phyloP scores from a whole-genome alignment of 140 eudicot genomes.

The Flaveria floridana region DNA sequence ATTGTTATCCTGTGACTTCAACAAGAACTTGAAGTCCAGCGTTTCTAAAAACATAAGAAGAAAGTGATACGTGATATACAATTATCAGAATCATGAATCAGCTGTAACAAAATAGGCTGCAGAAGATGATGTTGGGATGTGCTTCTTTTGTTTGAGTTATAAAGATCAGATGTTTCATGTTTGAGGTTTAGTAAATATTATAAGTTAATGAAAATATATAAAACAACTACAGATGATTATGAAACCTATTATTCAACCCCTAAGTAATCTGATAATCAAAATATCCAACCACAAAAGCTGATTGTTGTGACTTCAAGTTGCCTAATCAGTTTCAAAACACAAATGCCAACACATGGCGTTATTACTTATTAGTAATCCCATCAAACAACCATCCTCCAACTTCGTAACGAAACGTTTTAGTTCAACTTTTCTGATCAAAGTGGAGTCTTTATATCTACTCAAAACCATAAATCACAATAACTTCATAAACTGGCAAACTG shows the following conservation, averaged over 20 bases:
- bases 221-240: too few relatives aligned
- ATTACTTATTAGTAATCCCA: slow-evolving; percentile 15
- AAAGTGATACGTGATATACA: background rate
- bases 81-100: background rate
- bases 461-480: slow-evolving; percentile 4
- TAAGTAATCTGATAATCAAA: background rate
- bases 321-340: slow-evolving; percentile 2
- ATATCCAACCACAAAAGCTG: background rate
- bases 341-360: background rate
- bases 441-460: background rate
- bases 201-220: too few relatives aligned
- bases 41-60: slow-evolving; percentile 46
- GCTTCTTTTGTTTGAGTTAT: background rate
- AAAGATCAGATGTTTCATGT: too few relatives aligned
- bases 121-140: background rate
- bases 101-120: background rate
- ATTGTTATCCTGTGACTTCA: slow-evolving; percentile 60
- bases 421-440: slow-evolving; percentile 5
- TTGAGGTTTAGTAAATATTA: too few relatives aligned
- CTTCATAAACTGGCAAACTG: slow-evolving; percentile 1
- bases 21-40: slow-evolving; percentile 87
- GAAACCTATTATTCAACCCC: background rate
- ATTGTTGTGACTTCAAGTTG: background rate
- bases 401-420: background rate
- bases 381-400: slow-evolving; percentile 17